A percentile compares a stretch with the other conserved stretches of the same genome.
Conservation (phyloP, 148 eudicot species). For the Rheum nobile region DNA sequence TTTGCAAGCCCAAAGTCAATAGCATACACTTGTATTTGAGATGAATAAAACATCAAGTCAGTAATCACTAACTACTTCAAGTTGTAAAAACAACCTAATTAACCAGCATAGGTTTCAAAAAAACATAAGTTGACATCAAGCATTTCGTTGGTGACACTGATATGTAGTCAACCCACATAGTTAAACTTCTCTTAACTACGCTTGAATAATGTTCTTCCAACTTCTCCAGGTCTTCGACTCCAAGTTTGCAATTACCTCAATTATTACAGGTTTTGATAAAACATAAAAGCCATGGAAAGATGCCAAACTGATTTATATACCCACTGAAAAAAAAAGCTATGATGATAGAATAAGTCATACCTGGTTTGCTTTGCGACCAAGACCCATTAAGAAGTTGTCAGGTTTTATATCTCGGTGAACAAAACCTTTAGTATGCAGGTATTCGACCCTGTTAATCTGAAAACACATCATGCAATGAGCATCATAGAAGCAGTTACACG, state of each 20-base stretch:
- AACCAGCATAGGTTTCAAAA: neutral
- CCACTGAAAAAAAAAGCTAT: neutral
- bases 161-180: neutral
- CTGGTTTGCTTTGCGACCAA: constrained; percentile 8
- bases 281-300: neutral
- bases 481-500: neutral
- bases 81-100: too few species aligned
- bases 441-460: constrained; percentile 6
- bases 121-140: too few species aligned
- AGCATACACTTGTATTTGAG: constrained; percentile 33
- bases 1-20: constrained; percentile 84
- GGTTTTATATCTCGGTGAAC: constrained; percentile 7
- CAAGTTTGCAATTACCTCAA: neutral
- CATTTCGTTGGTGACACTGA: too few species aligned
- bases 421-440: constrained; percentile 4
- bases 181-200: neutral
- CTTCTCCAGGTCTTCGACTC: too few species aligned
- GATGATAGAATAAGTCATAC: neutral
- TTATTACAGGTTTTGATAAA: neutral
- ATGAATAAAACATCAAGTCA: neutral
- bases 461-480: neutral
- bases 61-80: neutral
- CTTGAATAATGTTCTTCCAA: too few species aligned
- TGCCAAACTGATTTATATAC: neutral
- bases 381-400: constrained; percentile 7